phyloP scores from a whole-genome alignment of 257 asterid species.

The Ilex aquifolium region DNA sequence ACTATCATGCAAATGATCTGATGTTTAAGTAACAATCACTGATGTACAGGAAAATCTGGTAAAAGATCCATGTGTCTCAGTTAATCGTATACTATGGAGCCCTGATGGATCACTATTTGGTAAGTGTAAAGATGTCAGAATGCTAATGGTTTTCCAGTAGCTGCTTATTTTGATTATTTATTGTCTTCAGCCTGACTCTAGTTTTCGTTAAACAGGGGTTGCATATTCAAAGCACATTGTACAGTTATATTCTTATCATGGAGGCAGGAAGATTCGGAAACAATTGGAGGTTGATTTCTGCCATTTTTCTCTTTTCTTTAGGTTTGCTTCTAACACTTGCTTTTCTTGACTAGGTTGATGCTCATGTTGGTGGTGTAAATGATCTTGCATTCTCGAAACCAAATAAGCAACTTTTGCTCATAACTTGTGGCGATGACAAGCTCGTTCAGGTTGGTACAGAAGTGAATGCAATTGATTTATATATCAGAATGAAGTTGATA shows the following conservation, averaged over 20 bases:
- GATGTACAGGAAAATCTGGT: constrained; percentile 36
- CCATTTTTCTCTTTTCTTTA: background rate
- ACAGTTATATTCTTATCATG: constrained; percentile 35
- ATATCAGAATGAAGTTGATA: constrained; percentile 8
- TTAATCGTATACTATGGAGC: constrained; percentile 56
- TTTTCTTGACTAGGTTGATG: constrained; percentile 43
- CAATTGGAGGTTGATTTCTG: constrained; percentile 44
- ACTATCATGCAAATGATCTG: constrained; percentile 7
- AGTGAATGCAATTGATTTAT: background rate
- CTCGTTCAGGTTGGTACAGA: constrained; percentile 43
- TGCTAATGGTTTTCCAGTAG: background rate
- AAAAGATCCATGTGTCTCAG: constrained; percentile 26
- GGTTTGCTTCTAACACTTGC: constrained; percentile 7
- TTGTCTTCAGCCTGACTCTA: background rate
- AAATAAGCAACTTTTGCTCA: constrained; percentile 30
- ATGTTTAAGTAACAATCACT: constrained; percentile 1
- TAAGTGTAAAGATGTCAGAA: constrained; percentile 16
- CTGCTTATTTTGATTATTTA: background rate
- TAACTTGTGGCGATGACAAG: constrained; percentile 83
- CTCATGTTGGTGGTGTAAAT: constrained; percentile 64
- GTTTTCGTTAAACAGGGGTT: constrained; percentile 36
- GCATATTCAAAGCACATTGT: constrained; percentile 46
- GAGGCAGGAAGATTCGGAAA: constrained; percentile 27
- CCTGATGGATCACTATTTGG: constrained; percentile 59
- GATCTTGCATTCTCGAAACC: constrained; percentile 64